Evolutionary conservation across 768 basidiomycete genomes (phyloP), one percentile per base, ranked within the genome.

Genomic region (Vishniacozyma victoriae): DNA sequence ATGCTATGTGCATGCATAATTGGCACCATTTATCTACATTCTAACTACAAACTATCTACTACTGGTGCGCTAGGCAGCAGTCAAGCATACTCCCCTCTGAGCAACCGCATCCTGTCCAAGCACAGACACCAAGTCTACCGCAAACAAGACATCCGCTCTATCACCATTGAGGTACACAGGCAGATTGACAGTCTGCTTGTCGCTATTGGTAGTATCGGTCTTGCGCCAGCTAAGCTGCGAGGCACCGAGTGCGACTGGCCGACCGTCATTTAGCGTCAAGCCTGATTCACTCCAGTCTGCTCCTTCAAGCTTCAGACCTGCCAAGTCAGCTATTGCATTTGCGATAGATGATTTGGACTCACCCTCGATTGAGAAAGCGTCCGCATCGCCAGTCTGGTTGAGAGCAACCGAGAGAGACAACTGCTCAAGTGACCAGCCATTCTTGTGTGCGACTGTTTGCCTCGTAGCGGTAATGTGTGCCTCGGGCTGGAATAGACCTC

Each of bases 401-500:
- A 96, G 80, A 46, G 88, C 88, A 18, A 99, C 76, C 48, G 83
- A 75, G 29, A 97, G 72, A 48, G 80, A 76, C 60, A 97, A 70
- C 6, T 87, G 89, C 72, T 99, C 93, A 54, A 99, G 74, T 71
- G 89, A 92, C 85, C 87, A 88, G 57, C 83, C 82, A 74, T 85
- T 89, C 46, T 83, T 78, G 68, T 96, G 92, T 2, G 93, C 95
- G 4, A 91, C 86, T n/a, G 87, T 82, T 72, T 99, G 93, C 42
- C 93, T 79, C 2, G 90, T 92, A 1, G 93, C 93, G 0, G 93
- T 96, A 61, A 97, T 79, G 69, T 90, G 97, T 3, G 91, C 92
- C 64, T 92, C 88, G 0, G 93, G 95, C 79, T 87, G 91, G 79
- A 97, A 96, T 48, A 99, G 72, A 0, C 88, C 87, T 19, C 93